These are phyloP conservation scores for Polyporus arcularius DNA, from an alignment of 768 basidiomycete genomes.

Conservation along the genomic window DNA sequence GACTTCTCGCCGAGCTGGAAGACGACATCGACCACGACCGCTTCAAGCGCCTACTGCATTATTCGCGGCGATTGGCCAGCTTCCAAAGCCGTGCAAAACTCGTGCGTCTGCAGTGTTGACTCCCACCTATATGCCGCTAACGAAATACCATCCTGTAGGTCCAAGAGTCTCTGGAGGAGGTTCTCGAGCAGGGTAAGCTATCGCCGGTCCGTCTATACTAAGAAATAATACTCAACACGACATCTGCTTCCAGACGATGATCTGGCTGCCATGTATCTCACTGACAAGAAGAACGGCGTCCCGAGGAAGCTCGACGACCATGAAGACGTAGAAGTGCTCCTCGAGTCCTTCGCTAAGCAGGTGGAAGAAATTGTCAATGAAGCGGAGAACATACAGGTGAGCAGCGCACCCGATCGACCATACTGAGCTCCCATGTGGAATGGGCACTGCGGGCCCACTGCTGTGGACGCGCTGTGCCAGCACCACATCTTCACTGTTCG, in stretches of 20 bases:
- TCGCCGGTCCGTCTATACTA: background rate
- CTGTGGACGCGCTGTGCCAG: no score
- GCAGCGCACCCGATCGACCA: constrained; percentile 16
- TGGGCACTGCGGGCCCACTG: background rate
- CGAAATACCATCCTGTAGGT: constrained; percentile 52
- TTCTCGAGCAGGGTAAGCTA: constrained; percentile 77
- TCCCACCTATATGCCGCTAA: background rate
- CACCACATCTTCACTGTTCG: no score
- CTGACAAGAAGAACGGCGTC: constrained; percentile 69
- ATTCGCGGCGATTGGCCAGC: constrained; percentile 82
- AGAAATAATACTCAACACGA: background rate
- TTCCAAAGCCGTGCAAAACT: constrained; percentile 91
- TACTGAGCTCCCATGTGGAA: background rate
- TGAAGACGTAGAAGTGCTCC: constrained; percentile 87
- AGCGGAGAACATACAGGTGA: constrained; percentile 81
- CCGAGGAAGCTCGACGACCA: constrained; percentile 76
- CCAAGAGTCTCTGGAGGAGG: constrained; percentile 87
- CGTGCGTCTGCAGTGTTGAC: constrained; percentile 40
- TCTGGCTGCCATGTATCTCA: constrained; percentile 92
- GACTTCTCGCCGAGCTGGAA: constrained; percentile 89
- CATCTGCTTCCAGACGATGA: constrained; percentile 72
- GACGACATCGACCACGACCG: constrained; percentile 95
- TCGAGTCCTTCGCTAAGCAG: constrained; percentile 96
- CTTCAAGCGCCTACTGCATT: constrained; percentile 88
- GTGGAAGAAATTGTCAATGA: constrained; percentile 97